phyloP scores from a whole-genome alignment of 345 rosid genomes.

The Salix brachista region DNA sequence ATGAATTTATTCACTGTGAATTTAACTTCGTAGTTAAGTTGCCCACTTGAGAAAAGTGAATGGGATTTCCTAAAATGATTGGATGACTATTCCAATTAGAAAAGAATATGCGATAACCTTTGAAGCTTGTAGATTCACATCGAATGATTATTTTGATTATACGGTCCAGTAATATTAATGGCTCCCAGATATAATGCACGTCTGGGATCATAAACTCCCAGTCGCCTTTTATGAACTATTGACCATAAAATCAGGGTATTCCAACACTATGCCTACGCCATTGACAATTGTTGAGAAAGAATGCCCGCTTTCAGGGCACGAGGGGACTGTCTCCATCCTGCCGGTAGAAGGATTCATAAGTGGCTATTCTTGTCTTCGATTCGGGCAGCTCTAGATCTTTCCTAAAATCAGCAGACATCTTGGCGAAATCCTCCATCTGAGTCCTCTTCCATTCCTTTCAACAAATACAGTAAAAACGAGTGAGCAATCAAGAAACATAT shows the following conservation, averaged over 20 bases:
- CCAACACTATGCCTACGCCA: background rate
- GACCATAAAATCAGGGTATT: background rate
- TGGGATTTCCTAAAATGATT: background rate
- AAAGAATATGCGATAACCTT: background rate
- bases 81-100: background rate
- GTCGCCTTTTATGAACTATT: background rate
- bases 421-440: conserved; percentile 52
- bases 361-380: conserved; percentile 62
- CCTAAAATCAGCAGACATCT: conserved; percentile 56
- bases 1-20: background rate
- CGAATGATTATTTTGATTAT: background rate
- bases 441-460: conserved; percentile 58
- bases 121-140: background rate
- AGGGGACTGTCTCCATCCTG: conserved; percentile 23
- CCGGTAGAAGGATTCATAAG: conserved; percentile 50
- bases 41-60: background rate
- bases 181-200: too few relatives aligned
- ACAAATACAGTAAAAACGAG: background rate
- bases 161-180: too few relatives aligned
- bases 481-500: background rate
- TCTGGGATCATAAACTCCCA: background rate
- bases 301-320: background rate
- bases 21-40: background rate
- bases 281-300: background rate
- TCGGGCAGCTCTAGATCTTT: conserved; percentile 62